Conservation (phyloP, 2,329 filamentous ascomycete genomes). For the Ustilaginoidea virens region DNA sequence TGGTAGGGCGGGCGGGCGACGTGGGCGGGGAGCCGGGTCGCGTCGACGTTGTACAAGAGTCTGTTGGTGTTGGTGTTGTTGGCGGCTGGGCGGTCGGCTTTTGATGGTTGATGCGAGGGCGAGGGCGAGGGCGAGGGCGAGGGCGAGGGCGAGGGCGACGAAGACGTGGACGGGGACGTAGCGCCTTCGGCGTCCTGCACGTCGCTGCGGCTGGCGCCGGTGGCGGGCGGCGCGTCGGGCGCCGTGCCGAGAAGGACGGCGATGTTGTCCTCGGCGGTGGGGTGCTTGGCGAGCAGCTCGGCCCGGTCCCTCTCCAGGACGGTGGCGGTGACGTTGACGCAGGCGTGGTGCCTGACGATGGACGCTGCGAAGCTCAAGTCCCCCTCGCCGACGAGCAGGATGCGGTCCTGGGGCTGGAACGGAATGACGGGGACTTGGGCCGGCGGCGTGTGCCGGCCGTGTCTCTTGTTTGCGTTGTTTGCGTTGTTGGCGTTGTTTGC, state of each 20-base stretch:
- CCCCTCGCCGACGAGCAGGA: slow-evolving; percentile 65
- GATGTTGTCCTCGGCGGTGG: slow-evolving; percentile 47
- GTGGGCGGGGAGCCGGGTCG: slow-evolving; percentile 32
- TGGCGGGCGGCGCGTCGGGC: slow-evolving; percentile 4
- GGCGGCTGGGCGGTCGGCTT: slow-evolving; percentile 2
- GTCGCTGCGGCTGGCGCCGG: too few species aligned
- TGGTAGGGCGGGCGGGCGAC: slow-evolving; percentile 44
- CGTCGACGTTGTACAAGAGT: slow-evolving; percentile 5
- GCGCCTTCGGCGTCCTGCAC: slow-evolving; percentile 2
- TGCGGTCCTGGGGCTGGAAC: slow-evolving; percentile 49
- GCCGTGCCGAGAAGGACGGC: slow-evolving; percentile 24
- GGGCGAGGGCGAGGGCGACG: too few species aligned
- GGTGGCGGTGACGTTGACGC: slow-evolving; percentile 52
- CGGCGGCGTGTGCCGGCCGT: too few species aligned
- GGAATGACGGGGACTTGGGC: slow-evolving; percentile 54
- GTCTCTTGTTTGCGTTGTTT: slow-evolving; percentile 17
- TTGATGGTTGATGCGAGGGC: too few species aligned
- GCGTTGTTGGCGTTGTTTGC: slow-evolving; percentile 9
- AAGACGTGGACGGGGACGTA: too few species aligned
- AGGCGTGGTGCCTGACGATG: slow-evolving; percentile 49
- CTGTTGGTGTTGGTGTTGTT: slow-evolving; percentile 13
- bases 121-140: too few species aligned
- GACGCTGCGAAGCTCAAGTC: slow-evolving; percentile 66
- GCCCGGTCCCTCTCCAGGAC: slow-evolving; percentile 43
- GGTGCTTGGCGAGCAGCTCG: slow-evolving; percentile 57